Percentiles rank a stretch among this genome's conserved stretches.
These are phyloP conservation scores for Sugiyamaella grinbergsii DNA, from an alignment of 1,139 yeast species.

Conservation along the genomic window DNA sequence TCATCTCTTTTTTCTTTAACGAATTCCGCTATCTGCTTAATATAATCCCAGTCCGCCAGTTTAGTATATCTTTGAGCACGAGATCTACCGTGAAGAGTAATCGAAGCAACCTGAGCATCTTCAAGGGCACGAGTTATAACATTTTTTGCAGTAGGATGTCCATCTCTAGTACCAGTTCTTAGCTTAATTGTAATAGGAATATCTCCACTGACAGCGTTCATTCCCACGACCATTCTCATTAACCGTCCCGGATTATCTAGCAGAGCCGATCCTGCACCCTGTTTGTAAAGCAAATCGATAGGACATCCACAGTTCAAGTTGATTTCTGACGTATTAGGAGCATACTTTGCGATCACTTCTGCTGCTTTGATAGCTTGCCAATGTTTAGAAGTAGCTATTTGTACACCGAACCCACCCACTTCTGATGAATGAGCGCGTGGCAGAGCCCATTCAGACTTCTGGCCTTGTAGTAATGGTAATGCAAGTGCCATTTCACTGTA, in stretches of 20 bases:
- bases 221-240: conserved; percentile 76
- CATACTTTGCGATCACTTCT: conserved; percentile 65
- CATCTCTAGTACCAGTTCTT: conserved; percentile 87
- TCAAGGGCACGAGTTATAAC: conserved; percentile 68
- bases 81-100: conserved; percentile 93
- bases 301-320: conserved; percentile 98
- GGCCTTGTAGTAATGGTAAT: conserved; percentile 83
- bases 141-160: conserved; percentile 79
- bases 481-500: conserved; percentile 95
- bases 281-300: conserved; percentile 83
- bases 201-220: conserved; percentile 87
- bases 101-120: conserved; percentile 85
- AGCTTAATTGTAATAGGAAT: conserved; percentile 90
- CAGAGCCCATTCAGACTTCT: conserved; percentile 95
- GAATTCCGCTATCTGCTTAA: conserved; percentile 68
- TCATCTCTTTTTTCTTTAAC: conserved; percentile 55
- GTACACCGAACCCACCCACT: conserved; percentile 89
- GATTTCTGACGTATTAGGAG: conserved; percentile 63
- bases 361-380: conserved; percentile 95
- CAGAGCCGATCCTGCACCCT: conserved; percentile 95
- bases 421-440: conserved; percentile 86
- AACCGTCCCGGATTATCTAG: conserved; percentile 86
- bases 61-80: conserved; percentile 92
- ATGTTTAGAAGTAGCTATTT: conserved; percentile 86
- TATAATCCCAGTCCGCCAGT: conserved; percentile 92